These are phyloP conservation scores for Aspergillus sp. DNA, from an alignment of 2,329 filamentous ascomycete genomes.

Conservation along the genomic window DNA sequence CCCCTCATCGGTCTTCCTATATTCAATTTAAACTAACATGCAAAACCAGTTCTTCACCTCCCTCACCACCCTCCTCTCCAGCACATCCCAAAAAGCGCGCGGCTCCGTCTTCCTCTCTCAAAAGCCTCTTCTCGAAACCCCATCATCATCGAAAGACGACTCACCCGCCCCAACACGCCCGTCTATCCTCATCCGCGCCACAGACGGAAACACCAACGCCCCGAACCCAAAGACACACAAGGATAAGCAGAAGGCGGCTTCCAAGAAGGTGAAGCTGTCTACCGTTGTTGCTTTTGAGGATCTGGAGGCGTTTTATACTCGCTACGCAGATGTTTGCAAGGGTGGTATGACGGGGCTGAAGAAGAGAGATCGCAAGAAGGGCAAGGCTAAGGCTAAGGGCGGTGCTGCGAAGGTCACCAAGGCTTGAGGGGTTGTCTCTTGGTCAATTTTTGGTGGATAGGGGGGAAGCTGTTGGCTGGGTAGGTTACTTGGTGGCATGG, in stretches of 20 bases:
- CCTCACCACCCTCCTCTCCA: slow-evolving; percentile 34
- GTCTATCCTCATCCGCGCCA: slow-evolving; percentile 76
- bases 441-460: not conserved
- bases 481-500: slow-evolving; percentile 1
- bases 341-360: slow-evolving; percentile 82
- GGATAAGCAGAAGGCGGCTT: slow-evolving; percentile 41
- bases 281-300: slow-evolving; percentile 75
- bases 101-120: slow-evolving; percentile 43
- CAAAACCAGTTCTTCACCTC: slow-evolving; percentile 38
- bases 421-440: slow-evolving; percentile 14
- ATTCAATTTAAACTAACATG: slow-evolving; percentile 11
- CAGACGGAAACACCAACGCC: slow-evolving; percentile 65
- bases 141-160: slow-evolving; percentile 19
- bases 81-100: slow-evolving; percentile 33
- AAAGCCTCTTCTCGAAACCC: slow-evolving; percentile 28
- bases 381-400: slow-evolving; percentile 61
- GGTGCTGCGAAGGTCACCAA: slow-evolving; percentile 27
- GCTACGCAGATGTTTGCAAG: slow-evolving; percentile 90
- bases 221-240: slow-evolving; percentile 32
- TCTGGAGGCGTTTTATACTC: slow-evolving; percentile 73
- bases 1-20: not conserved
- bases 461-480: not conserved
- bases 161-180: slow-evolving; percentile 61
- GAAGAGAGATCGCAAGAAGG: slow-evolving; percentile 82
- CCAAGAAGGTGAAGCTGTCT: slow-evolving; percentile 69